phyloP scores from a whole-genome alignment of 306 rosid genomes.

The Begonia loranthoides region DNA sequence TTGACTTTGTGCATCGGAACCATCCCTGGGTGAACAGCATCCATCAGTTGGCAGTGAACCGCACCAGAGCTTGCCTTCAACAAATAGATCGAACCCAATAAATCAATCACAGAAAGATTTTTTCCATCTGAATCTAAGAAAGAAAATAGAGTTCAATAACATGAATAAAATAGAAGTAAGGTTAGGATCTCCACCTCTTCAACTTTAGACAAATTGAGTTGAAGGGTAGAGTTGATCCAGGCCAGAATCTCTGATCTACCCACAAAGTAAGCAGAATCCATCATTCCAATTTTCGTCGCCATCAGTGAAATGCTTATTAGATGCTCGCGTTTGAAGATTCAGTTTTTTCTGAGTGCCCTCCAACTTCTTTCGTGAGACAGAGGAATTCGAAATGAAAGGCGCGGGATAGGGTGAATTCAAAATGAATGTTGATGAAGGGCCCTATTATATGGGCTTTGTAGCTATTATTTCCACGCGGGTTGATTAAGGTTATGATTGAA shows the following conservation, averaged over 20 bases:
- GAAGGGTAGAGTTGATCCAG: conserved; percentile 90
- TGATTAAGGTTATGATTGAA: too few species aligned
- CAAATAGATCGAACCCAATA: conserved; percentile 1
- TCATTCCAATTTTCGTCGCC: conserved; percentile 90
- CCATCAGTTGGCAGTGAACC: conserved; percentile 89
- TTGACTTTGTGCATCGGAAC: conserved; percentile 98
- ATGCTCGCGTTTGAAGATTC: too few species aligned
- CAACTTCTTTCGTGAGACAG: too few species aligned
- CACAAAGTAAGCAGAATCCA: conserved; percentile 92
- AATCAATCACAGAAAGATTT: not conserved
- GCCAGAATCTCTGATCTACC: conserved; percentile 88
- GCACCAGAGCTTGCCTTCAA: conserved; percentile 84
- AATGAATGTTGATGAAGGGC: too few species aligned
- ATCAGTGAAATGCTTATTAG: conserved; percentile 6
- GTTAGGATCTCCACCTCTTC: conserved; percentile 41
- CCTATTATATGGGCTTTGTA: too few species aligned
- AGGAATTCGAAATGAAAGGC: too few species aligned
- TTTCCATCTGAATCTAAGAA: too few species aligned
- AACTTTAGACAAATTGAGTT: conserved; percentile 79
- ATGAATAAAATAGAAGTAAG: not conserved
- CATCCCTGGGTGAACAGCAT: conserved; percentile 74
- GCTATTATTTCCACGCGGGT: too few species aligned
- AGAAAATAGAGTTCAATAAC: too few species aligned
- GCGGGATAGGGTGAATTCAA: too few species aligned
- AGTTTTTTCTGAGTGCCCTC: too few species aligned